Base-by-base conservation (phyloP, 2,329 filamentous ascomycete genomes). In the Aschersonia sp. region DNA sequence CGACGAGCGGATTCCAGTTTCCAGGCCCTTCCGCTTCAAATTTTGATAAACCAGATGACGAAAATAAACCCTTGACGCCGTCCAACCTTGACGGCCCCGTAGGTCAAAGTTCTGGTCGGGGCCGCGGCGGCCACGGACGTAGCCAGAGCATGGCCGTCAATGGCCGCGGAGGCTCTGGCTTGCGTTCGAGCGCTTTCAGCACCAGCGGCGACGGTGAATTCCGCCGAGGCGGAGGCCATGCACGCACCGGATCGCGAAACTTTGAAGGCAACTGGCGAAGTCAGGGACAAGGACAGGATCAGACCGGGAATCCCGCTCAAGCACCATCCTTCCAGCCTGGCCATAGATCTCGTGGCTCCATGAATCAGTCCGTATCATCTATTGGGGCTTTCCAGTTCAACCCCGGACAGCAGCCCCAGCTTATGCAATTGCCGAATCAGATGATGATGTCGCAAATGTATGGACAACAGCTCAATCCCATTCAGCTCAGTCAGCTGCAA, bases 181-280 rank as follows among this genome's bases (percentile, higher is more conserved):
- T 84, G 54, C 81, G 84, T 51, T 81, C 83, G 29, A 79, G 78
- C 45, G 57, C 65, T 37, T 57, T 63, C 49, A 65, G 62, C 53
- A 86, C 88, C 64, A 63, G 62, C 42, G 66, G 66, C 39, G 63
- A 61, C 43, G 61, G 54, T 52, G 87, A 92, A 55, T 85, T 88
- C 60, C 74, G 80, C 52, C 85, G 87, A 56, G 81, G 83, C 56
- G 85, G 84, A 42, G 83, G 87, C 49, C 92, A 98, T 63, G 82
- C 78, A 53, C 80, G 92, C 52, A 83, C 82, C 33, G 79, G 79
- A 9, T 98, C 92, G 30, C 81, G 92, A 53, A 98, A 97, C 68
- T 97, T 97, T 60, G 92, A 98, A 56, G 83, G 89, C 58, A 98
- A 98, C 68, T 98, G 92, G 92, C 85, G 92, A 58, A 94, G 88